These are phyloP conservation scores for Moringa oleifera DNA, from an alignment of 345 rosid genomes.

Conservation along the genomic window DNA sequence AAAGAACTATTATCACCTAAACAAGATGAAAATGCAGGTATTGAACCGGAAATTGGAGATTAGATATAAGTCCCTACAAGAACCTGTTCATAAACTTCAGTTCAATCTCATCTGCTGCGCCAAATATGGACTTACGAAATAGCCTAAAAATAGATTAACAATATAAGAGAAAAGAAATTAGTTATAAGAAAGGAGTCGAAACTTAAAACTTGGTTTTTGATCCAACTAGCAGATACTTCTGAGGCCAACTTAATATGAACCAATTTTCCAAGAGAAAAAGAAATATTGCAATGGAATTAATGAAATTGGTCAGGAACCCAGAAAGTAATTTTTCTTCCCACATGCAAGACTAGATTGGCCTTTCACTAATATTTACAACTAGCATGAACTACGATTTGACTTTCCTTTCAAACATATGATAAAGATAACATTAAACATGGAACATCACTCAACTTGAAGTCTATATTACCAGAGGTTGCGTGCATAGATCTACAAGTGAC, in stretches of 20 bases:
- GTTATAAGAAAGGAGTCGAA: too few species aligned
- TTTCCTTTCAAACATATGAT: not conserved
- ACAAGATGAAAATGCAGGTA: conserved; percentile 7
- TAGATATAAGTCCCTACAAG: not conserved
- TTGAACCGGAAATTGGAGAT: not conserved
- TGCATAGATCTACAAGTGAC: not conserved
- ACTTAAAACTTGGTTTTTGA: too few species aligned
- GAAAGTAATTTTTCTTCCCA: not conserved
- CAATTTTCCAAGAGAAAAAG: not conserved
- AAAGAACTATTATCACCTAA: conserved; percentile 14
- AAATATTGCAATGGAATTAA: too few species aligned
- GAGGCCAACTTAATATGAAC: not conserved
- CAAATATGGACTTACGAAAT: conserved; percentile 91
- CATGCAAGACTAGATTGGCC: not conserved
- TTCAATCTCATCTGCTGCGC: conserved; percentile 95
- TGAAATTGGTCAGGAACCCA: not conserved
- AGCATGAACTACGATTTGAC: not conserved
- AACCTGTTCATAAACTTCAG: conserved; percentile 94
- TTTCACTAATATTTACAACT: not conserved
- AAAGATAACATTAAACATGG: not conserved
- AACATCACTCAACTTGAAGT: not conserved
- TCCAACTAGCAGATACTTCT: too few species aligned
- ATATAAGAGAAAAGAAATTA: not conserved
- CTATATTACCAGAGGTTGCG: not conserved
- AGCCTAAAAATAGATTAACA: conserved; percentile 42